phyloP scores from a whole-genome alignment of 805 yeast species.

The Wickerhamiella domercqiae region DNA sequence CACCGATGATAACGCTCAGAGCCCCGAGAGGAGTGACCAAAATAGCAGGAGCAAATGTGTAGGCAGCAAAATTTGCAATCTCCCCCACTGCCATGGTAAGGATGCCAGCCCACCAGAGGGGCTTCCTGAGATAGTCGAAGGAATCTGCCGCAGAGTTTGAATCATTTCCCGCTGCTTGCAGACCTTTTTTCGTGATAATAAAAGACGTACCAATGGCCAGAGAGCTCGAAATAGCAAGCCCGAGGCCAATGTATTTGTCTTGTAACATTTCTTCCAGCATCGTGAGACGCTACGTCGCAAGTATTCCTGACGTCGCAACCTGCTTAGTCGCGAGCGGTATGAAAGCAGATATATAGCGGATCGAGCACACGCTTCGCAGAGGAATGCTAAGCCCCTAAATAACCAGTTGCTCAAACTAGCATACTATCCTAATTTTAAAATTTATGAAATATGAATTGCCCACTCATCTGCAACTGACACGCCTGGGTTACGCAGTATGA shows the following conservation, averaged over 20 bases:
- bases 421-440: no score
- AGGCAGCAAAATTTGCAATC: constrained; percentile 84
- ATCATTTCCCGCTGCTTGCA: constrained; percentile 52
- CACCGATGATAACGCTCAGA: constrained; percentile 77
- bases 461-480: constrained; percentile 34
- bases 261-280: constrained; percentile 30
- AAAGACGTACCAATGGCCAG: constrained; percentile 83
- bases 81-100: constrained; percentile 81
- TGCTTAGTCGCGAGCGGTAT: no score
- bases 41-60: constrained; percentile 89
- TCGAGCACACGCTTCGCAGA: no score
- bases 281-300: no score
- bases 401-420: no score
- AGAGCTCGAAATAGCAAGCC: constrained; percentile 73
- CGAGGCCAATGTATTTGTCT: constrained; percentile 79
- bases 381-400: no score
- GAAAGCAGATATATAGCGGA: no score
- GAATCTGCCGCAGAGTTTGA: constrained; percentile 43
- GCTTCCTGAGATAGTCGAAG: constrained; percentile 63
- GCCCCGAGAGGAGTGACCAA: constrained; percentile 89
- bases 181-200: constrained; percentile 77
- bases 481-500: constrained; percentile 35
- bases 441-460: no score
- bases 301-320: no score
- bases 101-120: constrained; percentile 93